Conservation (phyloP, 345 rosid genomes). For the Syzygium aromaticum region DNA sequence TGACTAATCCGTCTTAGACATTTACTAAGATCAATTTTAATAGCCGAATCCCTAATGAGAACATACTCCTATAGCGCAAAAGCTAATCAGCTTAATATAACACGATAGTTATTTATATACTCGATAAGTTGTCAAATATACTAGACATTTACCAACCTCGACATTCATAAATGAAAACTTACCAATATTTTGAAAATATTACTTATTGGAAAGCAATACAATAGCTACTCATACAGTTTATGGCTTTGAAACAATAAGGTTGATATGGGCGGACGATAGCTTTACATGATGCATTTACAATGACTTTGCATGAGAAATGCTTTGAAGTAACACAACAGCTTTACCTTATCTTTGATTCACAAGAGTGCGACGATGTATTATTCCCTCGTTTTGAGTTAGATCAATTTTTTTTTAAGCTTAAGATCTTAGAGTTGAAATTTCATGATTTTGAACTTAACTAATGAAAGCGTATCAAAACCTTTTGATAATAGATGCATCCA, state of each 20-base stretch:
- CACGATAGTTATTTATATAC: not conserved
- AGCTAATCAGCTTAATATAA: not conserved
- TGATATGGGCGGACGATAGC: not conserved
- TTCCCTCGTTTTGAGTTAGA: not conserved
- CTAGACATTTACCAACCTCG: not conserved
- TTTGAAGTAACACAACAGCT: not conserved
- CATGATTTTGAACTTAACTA: not conserved
- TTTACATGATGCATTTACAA: too few species aligned
- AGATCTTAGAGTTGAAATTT: not conserved
- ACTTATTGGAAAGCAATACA: not conserved
- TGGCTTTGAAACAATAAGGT: not conserved
- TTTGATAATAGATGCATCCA: not conserved
- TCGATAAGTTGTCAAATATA: not conserved
- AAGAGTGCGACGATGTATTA: not conserved
- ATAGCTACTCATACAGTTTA: not conserved
- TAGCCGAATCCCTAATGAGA: not conserved
- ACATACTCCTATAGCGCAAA: not conserved
- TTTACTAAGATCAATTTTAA: too few species aligned
- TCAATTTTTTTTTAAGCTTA: not conserved
- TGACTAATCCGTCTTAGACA: not conserved
- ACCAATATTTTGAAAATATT: not conserved
- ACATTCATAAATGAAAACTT: not conserved
- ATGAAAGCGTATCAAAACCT: not conserved
- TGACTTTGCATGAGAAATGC: not conserved
- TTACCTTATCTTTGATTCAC: not conserved